phyloP scores from a whole-genome alignment of 1,284 basidiomycete species.

The Microbotryomycetes sp. region DNA sequence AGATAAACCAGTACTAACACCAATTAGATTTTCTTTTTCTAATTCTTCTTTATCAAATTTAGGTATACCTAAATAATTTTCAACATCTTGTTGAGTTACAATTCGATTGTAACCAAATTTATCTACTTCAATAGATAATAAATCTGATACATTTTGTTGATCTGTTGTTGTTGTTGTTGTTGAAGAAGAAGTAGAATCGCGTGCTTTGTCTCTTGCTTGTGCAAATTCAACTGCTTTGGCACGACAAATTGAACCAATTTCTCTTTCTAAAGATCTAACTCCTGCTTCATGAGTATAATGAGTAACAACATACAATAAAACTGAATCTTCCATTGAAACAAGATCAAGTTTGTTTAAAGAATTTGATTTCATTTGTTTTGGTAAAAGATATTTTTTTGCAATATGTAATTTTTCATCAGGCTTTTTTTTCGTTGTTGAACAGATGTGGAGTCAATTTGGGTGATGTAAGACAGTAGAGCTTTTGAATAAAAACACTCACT shows the following conservation, averaged over 20 bases:
- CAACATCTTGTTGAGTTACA: slow-evolving; percentile 67
- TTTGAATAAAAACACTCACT: slow-evolving; percentile 9
- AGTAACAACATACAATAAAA: slow-evolving; percentile 63
- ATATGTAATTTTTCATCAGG: slow-evolving; percentile 46
- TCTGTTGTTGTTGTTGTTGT: too few species aligned
- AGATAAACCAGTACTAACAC: slow-evolving; percentile 77
- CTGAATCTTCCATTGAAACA: slow-evolving; percentile 58
- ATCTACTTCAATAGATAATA: slow-evolving; percentile 24
- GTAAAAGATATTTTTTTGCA: slow-evolving; percentile 57
- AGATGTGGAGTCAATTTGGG: slow-evolving; percentile 65
- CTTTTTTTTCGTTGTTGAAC: too few species aligned
- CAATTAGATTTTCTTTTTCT: slow-evolving; percentile 60
- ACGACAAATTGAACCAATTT: slow-evolving; percentile 75
- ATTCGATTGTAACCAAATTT: slow-evolving; percentile 54
- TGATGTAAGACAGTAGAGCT: slow-evolving; percentile 39
- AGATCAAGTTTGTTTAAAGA: slow-evolving; percentile 53
- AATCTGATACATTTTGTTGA: neutral
- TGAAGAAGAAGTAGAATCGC: neutral
- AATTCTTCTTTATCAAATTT: slow-evolving; percentile 73
- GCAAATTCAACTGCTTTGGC: slow-evolving; percentile 86
- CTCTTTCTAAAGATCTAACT: slow-evolving; percentile 81
- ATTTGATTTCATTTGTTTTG: slow-evolving; percentile 71
- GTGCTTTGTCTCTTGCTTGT: slow-evolving; percentile 54
- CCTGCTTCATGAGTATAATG: slow-evolving; percentile 83
- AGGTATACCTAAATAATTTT: slow-evolving; percentile 73